phyloP scores from a whole-genome alignment of 306 rosid genomes.

The Pterocarpus macrocarpus region DNA sequence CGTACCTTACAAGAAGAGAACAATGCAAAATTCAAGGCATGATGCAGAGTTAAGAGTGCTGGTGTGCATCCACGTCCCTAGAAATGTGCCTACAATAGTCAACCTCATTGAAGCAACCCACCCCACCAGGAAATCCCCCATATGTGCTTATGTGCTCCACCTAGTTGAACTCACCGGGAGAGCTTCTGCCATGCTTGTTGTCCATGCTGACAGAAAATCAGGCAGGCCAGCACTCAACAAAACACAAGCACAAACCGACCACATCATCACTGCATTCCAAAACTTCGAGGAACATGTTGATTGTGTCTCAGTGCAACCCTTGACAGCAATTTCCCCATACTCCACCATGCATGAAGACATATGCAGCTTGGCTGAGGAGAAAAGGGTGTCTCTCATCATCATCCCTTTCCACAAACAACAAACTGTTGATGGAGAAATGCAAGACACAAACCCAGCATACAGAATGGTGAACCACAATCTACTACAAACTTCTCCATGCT shows the following conservation, averaged over 20 bases:
- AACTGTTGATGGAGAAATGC: slow-evolving; percentile 89
- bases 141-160: slow-evolving; percentile 72
- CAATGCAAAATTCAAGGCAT: slow-evolving; percentile 64
- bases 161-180: slow-evolving; percentile 88
- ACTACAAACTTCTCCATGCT: slow-evolving; percentile 75
- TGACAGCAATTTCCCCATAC: slow-evolving; percentile 79
- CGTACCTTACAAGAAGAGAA: slow-evolving; percentile 69
- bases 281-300: slow-evolving; percentile 73
- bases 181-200: slow-evolving; percentile 90
- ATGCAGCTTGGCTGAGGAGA: slow-evolving; percentile 79
- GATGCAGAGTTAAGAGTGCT: slow-evolving; percentile 71
- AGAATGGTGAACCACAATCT: slow-evolving; percentile 80
- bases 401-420: slow-evolving; percentile 93
- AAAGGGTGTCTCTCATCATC: slow-evolving; percentile 71
- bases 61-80: slow-evolving; percentile 75
- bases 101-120: slow-evolving; percentile 80
- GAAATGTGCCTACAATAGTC: slow-evolving; percentile 86
- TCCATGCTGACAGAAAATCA: slow-evolving; percentile 62
- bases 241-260: slow-evolving; percentile 84
- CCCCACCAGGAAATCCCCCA: slow-evolving; percentile 76
- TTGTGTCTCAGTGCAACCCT: slow-evolving; percentile 64
- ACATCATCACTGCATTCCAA: slow-evolving; percentile 72
- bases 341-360: slow-evolving; percentile 91
- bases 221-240: slow-evolving; percentile 70
- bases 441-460: slow-evolving; percentile 74